Evolutionary conservation across 768 basidiomycete genomes (phyloP).

Genomic region (Lactarius hatsudake): DNA sequence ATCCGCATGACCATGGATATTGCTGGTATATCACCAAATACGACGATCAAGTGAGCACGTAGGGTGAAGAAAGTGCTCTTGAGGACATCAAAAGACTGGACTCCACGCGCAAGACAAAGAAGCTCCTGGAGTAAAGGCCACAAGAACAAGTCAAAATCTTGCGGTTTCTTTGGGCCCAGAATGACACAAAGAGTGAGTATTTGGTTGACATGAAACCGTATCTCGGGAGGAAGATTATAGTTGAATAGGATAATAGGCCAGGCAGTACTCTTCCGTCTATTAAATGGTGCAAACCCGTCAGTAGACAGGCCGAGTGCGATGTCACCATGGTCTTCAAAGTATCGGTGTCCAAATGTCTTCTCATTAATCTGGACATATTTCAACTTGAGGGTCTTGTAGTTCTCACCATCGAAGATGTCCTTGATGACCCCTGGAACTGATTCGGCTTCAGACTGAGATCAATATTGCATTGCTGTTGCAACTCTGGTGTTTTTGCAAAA

Average conservation of each 20-base stretch:
- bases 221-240: conserved; percentile 42
- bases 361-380: neutral
- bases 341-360: conserved; percentile 25
- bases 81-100: conserved; percentile 26
- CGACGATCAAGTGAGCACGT: conserved; percentile 33
- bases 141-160: conserved; percentile 34
- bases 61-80: conserved; percentile 31
- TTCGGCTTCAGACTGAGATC: neutral
- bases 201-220: conserved; percentile 29
- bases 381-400: neutral
- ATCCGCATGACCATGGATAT: conserved; percentile 35
- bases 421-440: neutral
- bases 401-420: neutral
- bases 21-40: conserved; percentile 38
- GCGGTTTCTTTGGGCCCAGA: conserved; percentile 31
- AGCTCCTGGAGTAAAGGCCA: conserved; percentile 33
- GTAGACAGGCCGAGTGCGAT: conserved; percentile 43
- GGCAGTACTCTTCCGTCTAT: conserved; percentile 33
- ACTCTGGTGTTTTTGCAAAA: neutral
- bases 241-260: conserved; percentile 45
- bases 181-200: conserved; percentile 31
- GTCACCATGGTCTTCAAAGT: conserved; percentile 41
- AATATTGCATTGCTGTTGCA: neutral
- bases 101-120: conserved; percentile 29
- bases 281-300: conserved; percentile 45